Evolutionary conservation across 805 yeast genomes (phyloP).

Genomic region (Candida tallmaniae): DNA sequence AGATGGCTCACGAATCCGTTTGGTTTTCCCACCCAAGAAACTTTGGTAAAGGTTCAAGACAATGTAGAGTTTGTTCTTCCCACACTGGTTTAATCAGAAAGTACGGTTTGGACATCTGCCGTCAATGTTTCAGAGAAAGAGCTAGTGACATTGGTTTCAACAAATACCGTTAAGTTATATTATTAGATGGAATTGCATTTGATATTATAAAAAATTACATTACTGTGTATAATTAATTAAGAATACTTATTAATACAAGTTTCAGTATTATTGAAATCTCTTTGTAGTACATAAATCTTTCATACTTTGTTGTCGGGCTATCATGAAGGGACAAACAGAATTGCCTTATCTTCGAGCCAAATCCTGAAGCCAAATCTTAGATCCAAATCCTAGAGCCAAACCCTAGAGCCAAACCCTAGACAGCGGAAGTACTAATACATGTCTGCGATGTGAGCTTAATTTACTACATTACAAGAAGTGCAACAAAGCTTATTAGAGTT

Average conservation of each 20-base stretch:
- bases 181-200: not conserved
- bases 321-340: too few relatives aligned
- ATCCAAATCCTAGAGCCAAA: too few relatives aligned
- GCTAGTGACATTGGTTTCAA: constrained; percentile 98
- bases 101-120: constrained; percentile 99
- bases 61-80: constrained; percentile 98
- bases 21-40: constrained; percentile 99
- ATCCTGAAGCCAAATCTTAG: too few relatives aligned
- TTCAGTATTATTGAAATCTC: constrained; percentile 3
- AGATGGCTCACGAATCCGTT: constrained; percentile 99
- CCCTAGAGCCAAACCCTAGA: too few relatives aligned
- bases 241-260: constrained; percentile 1
- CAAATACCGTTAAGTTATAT: constrained; percentile 86
- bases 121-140: constrained; percentile 99
- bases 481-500: not conserved
- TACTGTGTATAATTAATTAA: constrained; percentile 14
- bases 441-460: too few relatives aligned
- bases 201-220: not conserved
- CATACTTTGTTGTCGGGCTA: too few relatives aligned
- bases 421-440: too few relatives aligned
- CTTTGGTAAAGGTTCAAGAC: constrained; percentile 99
- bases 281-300: too few relatives aligned
- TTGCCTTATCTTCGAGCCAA: too few relatives aligned
- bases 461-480: too few relatives aligned
- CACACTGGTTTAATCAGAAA: constrained; percentile 99